Conservation (phyloP, 352 stramenopile genomes). For the Thalassiosira tumida region DNA sequence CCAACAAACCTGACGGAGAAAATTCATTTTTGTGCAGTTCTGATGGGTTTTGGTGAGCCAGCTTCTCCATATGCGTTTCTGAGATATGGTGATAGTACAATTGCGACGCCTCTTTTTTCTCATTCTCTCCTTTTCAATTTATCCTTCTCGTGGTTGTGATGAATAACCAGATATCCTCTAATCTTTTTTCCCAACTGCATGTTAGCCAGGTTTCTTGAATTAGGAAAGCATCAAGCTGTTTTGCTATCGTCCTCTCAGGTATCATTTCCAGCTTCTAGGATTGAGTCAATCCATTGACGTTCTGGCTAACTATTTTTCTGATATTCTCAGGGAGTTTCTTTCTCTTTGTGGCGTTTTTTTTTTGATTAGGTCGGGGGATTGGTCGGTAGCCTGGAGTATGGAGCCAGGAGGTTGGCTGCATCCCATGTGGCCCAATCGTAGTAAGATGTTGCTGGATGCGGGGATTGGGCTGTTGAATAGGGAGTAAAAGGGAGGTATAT, state of each 20-base stretch:
- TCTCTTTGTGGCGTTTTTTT: background rate
- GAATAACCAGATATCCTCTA: constrained; percentile 27
- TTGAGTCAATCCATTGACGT: background rate
- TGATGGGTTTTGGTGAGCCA: constrained; percentile 1
- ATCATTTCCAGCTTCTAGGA: background rate
- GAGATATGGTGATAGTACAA: constrained; percentile 39
- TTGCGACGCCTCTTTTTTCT: constrained; percentile 35
- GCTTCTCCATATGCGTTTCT: constrained; percentile 28
- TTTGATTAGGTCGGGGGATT: too few species aligned
- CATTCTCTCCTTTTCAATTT: background rate
- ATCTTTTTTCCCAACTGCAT: constrained; percentile 5
- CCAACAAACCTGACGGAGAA: constrained; percentile 6
- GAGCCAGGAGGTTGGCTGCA: too few species aligned
- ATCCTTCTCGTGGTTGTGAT: constrained; percentile 24
- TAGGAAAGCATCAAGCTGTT: background rate
- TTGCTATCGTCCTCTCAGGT: constrained; percentile 8
- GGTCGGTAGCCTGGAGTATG: too few species aligned
- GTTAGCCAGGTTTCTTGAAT: constrained; percentile 47
- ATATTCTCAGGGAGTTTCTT: background rate
- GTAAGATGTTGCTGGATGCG: too few species aligned
- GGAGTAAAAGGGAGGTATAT: too few species aligned
- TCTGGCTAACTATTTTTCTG: background rate
- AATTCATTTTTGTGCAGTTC: background rate
- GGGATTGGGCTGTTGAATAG: background rate
- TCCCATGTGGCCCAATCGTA: too few species aligned